Conservation (phyloP, 768 basidiomycete genomes). For the Suillus subluteus region DNA sequence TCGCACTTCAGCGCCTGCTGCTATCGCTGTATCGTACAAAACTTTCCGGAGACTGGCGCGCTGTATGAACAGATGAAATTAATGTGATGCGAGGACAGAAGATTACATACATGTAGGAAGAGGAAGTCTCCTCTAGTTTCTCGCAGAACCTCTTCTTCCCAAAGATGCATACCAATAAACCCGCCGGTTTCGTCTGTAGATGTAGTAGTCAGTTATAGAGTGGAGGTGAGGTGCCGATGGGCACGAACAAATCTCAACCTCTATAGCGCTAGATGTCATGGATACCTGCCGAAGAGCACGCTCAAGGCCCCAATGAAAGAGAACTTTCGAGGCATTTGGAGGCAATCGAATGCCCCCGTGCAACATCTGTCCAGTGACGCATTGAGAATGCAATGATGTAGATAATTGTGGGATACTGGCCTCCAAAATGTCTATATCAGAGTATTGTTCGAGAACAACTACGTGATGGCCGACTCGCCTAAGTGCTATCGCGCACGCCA, state of each 20-base stretch:
- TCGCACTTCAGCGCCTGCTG: constrained; percentile 51
- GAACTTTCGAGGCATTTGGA: constrained; percentile 60
- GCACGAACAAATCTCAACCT: constrained; percentile 33
- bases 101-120: constrained; percentile 47
- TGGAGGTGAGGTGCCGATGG: background rate
- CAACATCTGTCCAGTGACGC: constrained; percentile 27
- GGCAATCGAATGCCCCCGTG: constrained; percentile 51
- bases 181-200: constrained; percentile 47
- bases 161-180: constrained; percentile 45
- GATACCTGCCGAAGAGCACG: constrained; percentile 43
- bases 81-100: constrained; percentile 5
- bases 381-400: no score
- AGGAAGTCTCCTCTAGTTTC: constrained; percentile 54
- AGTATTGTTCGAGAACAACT: no score
- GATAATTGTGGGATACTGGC: no score
- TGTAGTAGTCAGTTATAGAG: constrained; percentile 18
- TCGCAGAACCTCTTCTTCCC: constrained; percentile 50
- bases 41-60: constrained; percentile 55
- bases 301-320: constrained; percentile 56
- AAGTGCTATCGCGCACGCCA: no score
- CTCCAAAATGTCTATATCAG: no score
- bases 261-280: constrained; percentile 23
- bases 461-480: no score
- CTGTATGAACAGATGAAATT: constrained; percentile 32
- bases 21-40: constrained; percentile 48